phyloP scores from a whole-genome alignment of 768 basidiomycete genomes.

The Thelephora ganbajun region DNA sequence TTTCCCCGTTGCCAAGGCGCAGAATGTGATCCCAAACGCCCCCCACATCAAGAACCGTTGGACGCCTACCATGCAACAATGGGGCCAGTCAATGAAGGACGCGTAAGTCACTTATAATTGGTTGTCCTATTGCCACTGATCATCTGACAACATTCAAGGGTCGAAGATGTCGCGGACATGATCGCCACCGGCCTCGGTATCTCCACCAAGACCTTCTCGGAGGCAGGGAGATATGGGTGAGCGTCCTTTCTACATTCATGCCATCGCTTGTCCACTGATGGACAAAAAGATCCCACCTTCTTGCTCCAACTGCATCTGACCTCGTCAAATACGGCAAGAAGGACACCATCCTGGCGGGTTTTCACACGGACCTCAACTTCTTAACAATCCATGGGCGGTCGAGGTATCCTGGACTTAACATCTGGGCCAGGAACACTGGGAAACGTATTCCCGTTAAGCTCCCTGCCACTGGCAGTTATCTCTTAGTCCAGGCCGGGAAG shows the following conservation, averaged over 20 bases:
- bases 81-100: constrained; percentile 81
- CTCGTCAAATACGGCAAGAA: constrained; percentile 62
- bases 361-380: constrained; percentile 91
- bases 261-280: background rate
- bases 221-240: constrained; percentile 78
- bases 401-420: constrained; percentile 76
- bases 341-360: constrained; percentile 84
- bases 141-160: constrained; percentile 28
- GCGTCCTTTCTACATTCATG: constrained; percentile 10
- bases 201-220: constrained; percentile 49
- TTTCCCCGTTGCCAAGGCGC: constrained; percentile 65
- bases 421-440: constrained; percentile 92
- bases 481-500: constrained; percentile 92
- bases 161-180: constrained; percentile 83
- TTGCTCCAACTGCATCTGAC: constrained; percentile 92
- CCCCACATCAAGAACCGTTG: constrained; percentile 44
- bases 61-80: constrained; percentile 64
- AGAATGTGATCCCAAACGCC: constrained; percentile 70
- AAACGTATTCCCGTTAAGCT: constrained; percentile 82
- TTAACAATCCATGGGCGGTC: constrained; percentile 85
- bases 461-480: constrained; percentile 61
- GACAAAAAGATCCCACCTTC: constrained; percentile 54
- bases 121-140: background rate
- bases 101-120: constrained; percentile 41
- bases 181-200: constrained; percentile 71